Base-by-base conservation (phyloP, 2,329 filamentous ascomycete species). In the Diaporthe ampelina region DNA sequence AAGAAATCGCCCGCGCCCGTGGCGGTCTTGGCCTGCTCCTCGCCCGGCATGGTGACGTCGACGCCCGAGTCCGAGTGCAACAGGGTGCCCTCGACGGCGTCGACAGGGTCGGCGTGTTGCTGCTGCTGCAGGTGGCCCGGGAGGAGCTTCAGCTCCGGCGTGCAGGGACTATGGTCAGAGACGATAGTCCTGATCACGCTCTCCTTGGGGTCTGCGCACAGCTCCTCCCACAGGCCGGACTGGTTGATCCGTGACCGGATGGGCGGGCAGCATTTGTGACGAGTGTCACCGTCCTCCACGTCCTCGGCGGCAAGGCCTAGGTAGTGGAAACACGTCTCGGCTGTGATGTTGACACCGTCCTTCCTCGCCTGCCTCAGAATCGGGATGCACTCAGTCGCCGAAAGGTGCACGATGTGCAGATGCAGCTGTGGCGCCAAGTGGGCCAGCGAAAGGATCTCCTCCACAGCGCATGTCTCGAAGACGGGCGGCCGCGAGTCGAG, bases 311-410 rank as follows among this genome's bases (percentile, higher is more conserved):
- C 92, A 2, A 98, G 88, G 4, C 93, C 94, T 19, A 98, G 91
- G 83, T 98, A 98, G 86, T 98, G 95, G 88, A 97, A 98, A 86
- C 95, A 98, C 3, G 95, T 98, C 85, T 98, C 95, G 72, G 95
- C 95, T 0, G 95, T 97, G 84, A 98, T 94, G 80, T 95, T 94
- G 81, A 97, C 86, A 57, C 95, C 95, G 3, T 87, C 85, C 5
- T 87, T 86, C 43, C 95, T 91, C 15, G 95, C 95, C 74, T 91
- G 88, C 76, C 92, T 91, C 70, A 98, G 89, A 72, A 97, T 86
- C 0, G 95, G 95, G 75, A 98, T 96, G 58, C 94, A 94, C 82
- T 97, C 92, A 61, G 94, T 92, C n/a, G 95, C 95, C 0, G 94
- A 97, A 15, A 98, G 89, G 80, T 98, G 95, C 26, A 98, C 95